Base-by-base conservation (phyloP, 805 yeast genomes). In the Hanseniaspora clermontiae region DNA sequence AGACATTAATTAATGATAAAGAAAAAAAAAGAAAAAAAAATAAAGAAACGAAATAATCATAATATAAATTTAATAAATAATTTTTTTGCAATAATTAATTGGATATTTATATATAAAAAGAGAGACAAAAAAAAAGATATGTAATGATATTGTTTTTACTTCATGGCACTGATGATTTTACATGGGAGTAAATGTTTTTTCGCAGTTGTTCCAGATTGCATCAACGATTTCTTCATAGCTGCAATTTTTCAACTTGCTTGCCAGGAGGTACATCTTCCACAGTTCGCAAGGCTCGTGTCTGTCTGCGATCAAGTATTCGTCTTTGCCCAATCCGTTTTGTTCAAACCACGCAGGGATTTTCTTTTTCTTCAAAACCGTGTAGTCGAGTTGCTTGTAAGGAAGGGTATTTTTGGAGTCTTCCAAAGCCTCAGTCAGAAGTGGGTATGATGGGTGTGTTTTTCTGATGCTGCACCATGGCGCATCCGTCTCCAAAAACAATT, bases 391-490 rank as follows among this genome's bases (percentile, higher is more conserved):
- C 43, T 64, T 59, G 58, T 51, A 51, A 9, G 14, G 15, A 7
- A 51, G 32, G 2, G 31, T 27, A 10, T n/a, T 20, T 38, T 51
- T 34, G 8, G 69, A 80, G 55, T 80, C 77, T 49, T 85, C 91
- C 58, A 83, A 80, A 64, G 87, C 85, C 31, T 82, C 75, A 14
- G 79, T 65, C 2, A 83, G 81, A 61, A 80, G 79, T 0, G 90
- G 90, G 40, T 83, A 63, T 47, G 74, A 66, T 37, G 77, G 77
- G 61, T 80, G 78, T 46, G 93, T 77, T 61, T 80, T 85, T 58
- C 95, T 75, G 48, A 93, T 80, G 65, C 90, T 97, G 72, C 99
- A 93, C 98, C 98, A 93, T 1, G 99, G 98, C 3, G 97, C 89
- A 70, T 93, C 98, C 0, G 97, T 91, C 66, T 93, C 99, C 10